Conservation (phyloP, 768 basidiomycete genomes). For the Rhodotorula diobovata region DNA sequence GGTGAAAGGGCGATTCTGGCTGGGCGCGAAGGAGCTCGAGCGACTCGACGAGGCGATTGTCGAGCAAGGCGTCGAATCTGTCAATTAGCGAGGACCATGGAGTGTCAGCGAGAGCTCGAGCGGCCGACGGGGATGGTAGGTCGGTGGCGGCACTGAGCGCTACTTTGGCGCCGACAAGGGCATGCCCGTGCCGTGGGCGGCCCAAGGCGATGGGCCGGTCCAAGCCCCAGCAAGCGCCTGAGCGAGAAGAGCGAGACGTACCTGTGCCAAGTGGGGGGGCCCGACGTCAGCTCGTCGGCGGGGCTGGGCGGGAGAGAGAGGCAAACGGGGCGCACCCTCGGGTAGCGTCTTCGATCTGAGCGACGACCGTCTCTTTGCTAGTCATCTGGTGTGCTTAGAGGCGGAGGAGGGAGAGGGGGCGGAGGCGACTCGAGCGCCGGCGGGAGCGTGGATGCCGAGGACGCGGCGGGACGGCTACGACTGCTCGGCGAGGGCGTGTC, state of each 20-base stretch:
- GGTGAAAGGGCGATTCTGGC: slow-evolving; percentile 2
- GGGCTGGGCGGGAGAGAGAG: neutral
- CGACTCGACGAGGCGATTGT: slow-evolving; percentile 16
- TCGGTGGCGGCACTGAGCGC: no score
- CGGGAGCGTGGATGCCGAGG: neutral
- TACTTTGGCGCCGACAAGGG: no score
- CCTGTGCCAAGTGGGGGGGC: neutral
- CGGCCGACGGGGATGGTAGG: no score
- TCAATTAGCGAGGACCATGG: no score
- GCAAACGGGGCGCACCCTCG: neutral
- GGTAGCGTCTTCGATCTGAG: slow-evolving; percentile 5
- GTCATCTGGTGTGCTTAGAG: slow-evolving; percentile 1
- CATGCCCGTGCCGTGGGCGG: no score
- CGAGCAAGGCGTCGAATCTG: slow-evolving; percentile 26
- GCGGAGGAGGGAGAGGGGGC: neutral
- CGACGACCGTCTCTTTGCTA: neutral
- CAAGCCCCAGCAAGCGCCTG: no score
- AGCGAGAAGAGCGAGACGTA: neutral
- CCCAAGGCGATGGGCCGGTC: no score
- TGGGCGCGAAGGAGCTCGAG: neutral
- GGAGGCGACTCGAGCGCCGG: neutral
- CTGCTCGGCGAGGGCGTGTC: no score
- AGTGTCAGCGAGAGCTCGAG: neutral
- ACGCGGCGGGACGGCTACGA: no score
- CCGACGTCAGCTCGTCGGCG: neutral